A percentile compares a stretch with the other conserved stretches of the same genome.
These are phyloP conservation scores for Solanum hybrid DNA, from an alignment of 305 asterid genomes.

Conservation along the genomic window DNA sequence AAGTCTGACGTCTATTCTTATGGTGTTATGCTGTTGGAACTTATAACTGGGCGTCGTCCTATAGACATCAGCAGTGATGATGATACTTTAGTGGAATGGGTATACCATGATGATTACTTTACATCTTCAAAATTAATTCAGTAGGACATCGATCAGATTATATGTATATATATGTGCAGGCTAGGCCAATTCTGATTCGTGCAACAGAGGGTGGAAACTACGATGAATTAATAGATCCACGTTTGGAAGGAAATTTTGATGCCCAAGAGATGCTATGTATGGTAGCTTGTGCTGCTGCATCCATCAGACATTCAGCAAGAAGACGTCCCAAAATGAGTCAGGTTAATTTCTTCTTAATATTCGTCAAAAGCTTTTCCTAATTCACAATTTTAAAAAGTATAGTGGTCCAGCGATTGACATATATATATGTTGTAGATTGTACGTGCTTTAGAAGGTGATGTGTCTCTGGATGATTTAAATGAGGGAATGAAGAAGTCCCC, in stretches of 20 bases:
- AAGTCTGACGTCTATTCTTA: constrained; percentile 64
- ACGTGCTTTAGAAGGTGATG: constrained; percentile 63
- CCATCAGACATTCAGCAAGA: constrained; percentile 46
- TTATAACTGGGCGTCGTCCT: constrained; percentile 57
- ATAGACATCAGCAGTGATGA: constrained; percentile 34
- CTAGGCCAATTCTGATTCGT: constrained; percentile 37
- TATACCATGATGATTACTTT: constrained; percentile 3
- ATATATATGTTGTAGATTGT: constrained; percentile 23
- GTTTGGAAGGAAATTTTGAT: constrained; percentile 32
- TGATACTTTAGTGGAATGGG: constrained; percentile 61
- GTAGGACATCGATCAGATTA: background rate
- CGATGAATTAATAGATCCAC: constrained; percentile 46
- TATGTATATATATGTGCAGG: constrained; percentile 17
- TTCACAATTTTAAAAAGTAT: background rate
- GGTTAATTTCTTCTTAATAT: constrained; percentile 18
- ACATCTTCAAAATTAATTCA: background rate
- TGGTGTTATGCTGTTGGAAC: constrained; percentile 60
- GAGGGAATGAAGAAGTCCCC: constrained; percentile 23
- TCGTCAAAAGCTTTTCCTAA: background rate
- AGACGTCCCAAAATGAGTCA: constrained; percentile 70
- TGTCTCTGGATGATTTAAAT: constrained; percentile 39
- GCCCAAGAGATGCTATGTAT: constrained; percentile 48
- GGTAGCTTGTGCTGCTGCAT: constrained; percentile 50
- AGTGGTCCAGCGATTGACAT: background rate
- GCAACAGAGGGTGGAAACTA: constrained; percentile 46